A percentile compares a stretch with the other conserved stretches of the same genome.
Evolutionary conservation across 202 grass and related monocot species (phyloP).

Genomic region (Eragrostis tef): DNA sequence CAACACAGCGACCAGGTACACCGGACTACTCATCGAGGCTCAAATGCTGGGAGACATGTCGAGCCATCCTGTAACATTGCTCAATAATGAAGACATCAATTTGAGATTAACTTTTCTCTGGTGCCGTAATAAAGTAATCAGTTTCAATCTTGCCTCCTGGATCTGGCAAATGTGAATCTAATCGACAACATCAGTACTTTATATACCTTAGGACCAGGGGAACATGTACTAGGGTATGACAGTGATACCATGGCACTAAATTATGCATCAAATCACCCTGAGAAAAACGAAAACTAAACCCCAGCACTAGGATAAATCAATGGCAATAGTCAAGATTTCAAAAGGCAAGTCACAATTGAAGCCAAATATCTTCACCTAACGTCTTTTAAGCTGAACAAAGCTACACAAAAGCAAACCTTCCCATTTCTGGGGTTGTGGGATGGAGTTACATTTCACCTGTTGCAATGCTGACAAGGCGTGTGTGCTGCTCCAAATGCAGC

Average conservation of each 20-base stretch:
- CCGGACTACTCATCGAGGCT: constrained; percentile 18
- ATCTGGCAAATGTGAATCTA: constrained; percentile 47
- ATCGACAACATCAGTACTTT: neutral
- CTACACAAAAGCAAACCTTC: constrained; percentile 41
- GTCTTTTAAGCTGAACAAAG: constrained; percentile 8
- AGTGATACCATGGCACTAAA: constrained; percentile 3
- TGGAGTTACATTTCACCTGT: too few relatives aligned
- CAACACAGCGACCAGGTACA: constrained; percentile 17
- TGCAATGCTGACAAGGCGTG: neutral
- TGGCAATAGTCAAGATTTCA: neutral
- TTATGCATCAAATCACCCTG: constrained; percentile 4
- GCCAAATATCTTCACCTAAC: neutral
- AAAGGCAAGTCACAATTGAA: neutral
- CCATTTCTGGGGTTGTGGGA: constrained; percentile 38
- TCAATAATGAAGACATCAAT: constrained; percentile 25
- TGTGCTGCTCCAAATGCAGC: constrained; percentile 27
- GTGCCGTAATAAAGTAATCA: constrained; percentile 15
- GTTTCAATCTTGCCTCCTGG: constrained; percentile 33
- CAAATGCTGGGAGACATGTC: constrained; percentile 31
- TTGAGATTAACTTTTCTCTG: constrained; percentile 29
- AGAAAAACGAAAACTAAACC: neutral
- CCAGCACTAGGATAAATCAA: neutral
- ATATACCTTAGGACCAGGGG: constrained; percentile 33
- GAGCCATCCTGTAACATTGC: constrained; percentile 19
- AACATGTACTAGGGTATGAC: neutral